A percentile compares a stretch with the other conserved stretches of the same genome.
Evolutionary conservation across 441 rosid genomes (phyloP).

Genomic region (Arabidopsis lyrata): DNA sequence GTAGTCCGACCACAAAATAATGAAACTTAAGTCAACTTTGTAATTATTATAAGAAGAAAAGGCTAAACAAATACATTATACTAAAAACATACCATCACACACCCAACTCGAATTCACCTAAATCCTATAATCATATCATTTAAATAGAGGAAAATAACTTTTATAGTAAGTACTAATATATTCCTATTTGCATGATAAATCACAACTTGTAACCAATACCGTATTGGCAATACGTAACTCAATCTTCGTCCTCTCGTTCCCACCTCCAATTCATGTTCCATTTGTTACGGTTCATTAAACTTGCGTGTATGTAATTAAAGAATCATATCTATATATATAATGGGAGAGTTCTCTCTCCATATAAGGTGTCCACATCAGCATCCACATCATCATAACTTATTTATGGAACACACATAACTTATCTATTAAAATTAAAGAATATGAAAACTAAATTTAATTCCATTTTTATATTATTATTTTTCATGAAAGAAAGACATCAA

Average conservation of each 20-base stretch:
- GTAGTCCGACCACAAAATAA: slow-evolving; percentile 1
- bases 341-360: too few relatives aligned
- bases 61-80: background rate
- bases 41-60: slow-evolving; percentile 13
- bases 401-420: too few relatives aligned
- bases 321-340: too few relatives aligned
- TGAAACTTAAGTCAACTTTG: slow-evolving; percentile 7
- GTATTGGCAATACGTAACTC: slow-evolving; percentile 3
- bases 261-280: slow-evolving; percentile 1
- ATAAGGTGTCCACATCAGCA: too few relatives aligned
- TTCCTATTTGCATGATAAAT: slow-evolving; percentile 17
- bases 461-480: too few relatives aligned
- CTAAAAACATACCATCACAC: slow-evolving; percentile 36
- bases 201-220: background rate
- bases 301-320: slow-evolving; percentile 12
- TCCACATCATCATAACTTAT: too few relatives aligned
- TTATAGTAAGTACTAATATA: background rate
- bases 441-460: too few relatives aligned
- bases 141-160: slow-evolving; percentile 8
- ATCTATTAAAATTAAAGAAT: too few relatives aligned
- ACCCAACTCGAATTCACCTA: slow-evolving; percentile 30
- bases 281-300: slow-evolving; percentile 27
- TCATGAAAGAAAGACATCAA: too few relatives aligned
- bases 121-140: background rate
- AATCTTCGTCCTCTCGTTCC: background rate